These are phyloP conservation scores for Piper betle DNA, from an alignment of 164 flowering plant genomes.

Conservation along the genomic window DNA sequence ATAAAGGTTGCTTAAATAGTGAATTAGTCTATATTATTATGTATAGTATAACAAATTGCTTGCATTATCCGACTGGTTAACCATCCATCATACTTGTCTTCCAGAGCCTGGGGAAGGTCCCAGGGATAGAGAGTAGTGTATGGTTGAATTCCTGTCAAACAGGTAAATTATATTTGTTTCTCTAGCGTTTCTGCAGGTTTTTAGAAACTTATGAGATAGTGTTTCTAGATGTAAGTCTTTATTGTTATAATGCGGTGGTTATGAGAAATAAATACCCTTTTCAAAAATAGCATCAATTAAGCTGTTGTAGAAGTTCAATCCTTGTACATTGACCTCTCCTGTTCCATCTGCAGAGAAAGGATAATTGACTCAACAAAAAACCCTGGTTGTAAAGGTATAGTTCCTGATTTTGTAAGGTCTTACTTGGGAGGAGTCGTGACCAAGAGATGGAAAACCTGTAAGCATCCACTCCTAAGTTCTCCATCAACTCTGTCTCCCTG, in stretches of 20 bases:
- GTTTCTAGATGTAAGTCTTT: background rate
- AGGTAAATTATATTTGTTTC: background rate
- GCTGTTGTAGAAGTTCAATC: conserved; percentile 66
- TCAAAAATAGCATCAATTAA: conserved; percentile 65
- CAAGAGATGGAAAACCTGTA: conserved; percentile 88
- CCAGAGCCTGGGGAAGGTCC: conserved; percentile 88
- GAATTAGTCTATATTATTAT: background rate
- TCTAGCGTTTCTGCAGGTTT: background rate
- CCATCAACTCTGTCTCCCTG: conserved; percentile 76
- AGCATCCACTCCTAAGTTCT: conserved; percentile 81
- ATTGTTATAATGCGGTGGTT: background rate
- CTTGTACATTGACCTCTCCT: conserved; percentile 62
- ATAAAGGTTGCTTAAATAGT: background rate
- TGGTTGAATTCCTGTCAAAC: conserved; percentile 60
- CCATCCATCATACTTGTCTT: conserved; percentile 79
- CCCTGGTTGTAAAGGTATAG: no score
- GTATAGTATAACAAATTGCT: conserved; percentile 8
- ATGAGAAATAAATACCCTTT: conserved; percentile 32
- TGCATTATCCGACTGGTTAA: conserved; percentile 50
- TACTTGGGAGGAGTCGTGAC: conserved; percentile 88
- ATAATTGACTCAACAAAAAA: no score
- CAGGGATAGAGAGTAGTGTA: conserved; percentile 78
- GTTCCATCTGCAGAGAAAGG: conserved; percentile 50
- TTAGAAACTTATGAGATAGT: background rate
- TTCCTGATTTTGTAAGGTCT: conserved; percentile 5